Base-by-base conservation (phyloP, 169 alveolate species). In the Plasmodium adleri region DNA sequence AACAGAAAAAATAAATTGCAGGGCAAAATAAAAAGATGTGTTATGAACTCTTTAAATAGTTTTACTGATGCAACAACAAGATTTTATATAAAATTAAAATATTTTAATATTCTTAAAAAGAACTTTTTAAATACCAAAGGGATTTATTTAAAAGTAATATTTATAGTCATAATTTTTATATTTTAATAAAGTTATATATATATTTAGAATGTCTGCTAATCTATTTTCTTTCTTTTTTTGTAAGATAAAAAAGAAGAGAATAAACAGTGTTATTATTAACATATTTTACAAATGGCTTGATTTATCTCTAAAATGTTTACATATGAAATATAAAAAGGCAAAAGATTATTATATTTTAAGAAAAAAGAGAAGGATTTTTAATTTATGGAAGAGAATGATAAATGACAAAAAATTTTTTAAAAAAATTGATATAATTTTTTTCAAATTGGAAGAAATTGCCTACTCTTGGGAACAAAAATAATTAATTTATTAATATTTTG, bases 201-300 rank as follows among this genome's bases (percentile, higher is more conserved):
- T 80, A n/a, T 5, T 39, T 39, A 39, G 47, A 39, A 39, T 39
- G 63, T 63, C 50, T 17, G 13, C 66, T 22, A 13, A 63, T 32
- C 43, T 56, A 17, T 32, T 1, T 43, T 66, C 58, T 68, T 83
- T 17, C 43, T 56, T 54, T 22, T 39, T 52, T 78, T 26, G 26
- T 47, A 56, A 83, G 91, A 45, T 83, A 68, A 83, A 56, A 50
- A 83, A 83, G 70, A 83, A 13, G 43, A 83, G 83, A 58, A 67
- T 67, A 68, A 39, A 83, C 43, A 60, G 26, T 20, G 26, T 68
- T 83, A 45, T 68, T 20, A 67, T n/a, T 63, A 83, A 32, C 12
- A 20, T 49, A 49, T 56, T 83, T 83, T 67, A 50, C 62, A 50
- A 28, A 54, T 83, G 91, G 91, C 22, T 39, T 13, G 15, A 39